Evolutionary conservation across 148 eudicot genomes (phyloP), one percentile per base, ranked within the genome.

Genomic region (Fagopyrum homotropicum): DNA sequence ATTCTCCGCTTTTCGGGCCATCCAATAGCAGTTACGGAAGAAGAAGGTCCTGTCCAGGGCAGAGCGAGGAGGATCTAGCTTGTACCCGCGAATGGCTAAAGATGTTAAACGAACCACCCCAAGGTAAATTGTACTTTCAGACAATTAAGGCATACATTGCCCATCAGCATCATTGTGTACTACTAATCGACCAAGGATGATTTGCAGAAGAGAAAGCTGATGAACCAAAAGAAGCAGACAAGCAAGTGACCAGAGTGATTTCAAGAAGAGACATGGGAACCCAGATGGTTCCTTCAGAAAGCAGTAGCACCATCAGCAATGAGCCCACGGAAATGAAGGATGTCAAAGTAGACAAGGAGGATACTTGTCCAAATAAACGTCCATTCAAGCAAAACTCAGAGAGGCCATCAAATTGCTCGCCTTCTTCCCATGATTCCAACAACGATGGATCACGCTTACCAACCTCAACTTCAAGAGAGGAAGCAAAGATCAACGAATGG

Each of bases 191-290:
- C 26, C 26, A 22, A 22, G 26, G 26, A 22, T 22, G 26, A 9
- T 19, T 49, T 45, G 12, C 74, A 82, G 89, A 88, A 74, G 92
- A 81, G 73, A 83, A 74, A 56, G 44, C 49, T 57, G 86, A 79
- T 61, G 80, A 70, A 22, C 5, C 15, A 26, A 81, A 77, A 49
- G 79, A 83, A 47, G 76, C 70, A 6, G 82, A 75, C 77, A 80
- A 50, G 16, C 46, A 1, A 22, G 83, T 75, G 75, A 80, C 81
- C 4, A 61, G 71, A 45, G 86, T 57, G 40, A 77, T 83, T 50
- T 86, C 88, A 8, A 79, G 92, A 46, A 81, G 98, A 48, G 98
- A 94, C 50, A 89, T 87, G 98, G 97, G 93, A 3, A 94, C 97
- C 12, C 97, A 94, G 78, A 91, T 94, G 97, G 86, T 86, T 75